Evolutionary conservation across 1,139 yeast genomes (phyloP).

Genomic region (Kodamaea sp.): DNA sequence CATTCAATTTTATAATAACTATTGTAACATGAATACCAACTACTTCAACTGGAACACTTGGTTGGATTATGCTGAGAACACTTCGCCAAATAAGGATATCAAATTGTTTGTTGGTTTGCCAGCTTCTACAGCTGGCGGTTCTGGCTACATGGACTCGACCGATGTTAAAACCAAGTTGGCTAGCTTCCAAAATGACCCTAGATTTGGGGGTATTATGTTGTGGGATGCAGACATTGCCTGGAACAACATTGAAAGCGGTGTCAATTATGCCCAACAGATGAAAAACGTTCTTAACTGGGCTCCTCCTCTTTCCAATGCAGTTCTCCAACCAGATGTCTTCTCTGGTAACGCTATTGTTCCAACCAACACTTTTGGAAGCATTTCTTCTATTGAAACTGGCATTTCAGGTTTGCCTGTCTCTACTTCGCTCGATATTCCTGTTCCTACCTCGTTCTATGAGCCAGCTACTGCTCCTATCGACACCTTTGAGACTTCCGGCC

Average conservation of each 20-base stretch:
- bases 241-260: slow-evolving; percentile 4
- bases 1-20: slow-evolving; percentile 18
- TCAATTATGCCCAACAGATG: background rate
- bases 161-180: slow-evolving; percentile 14
- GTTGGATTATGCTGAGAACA: slow-evolving; percentile 9
- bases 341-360: too few relatives aligned
- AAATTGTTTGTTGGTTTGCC: slow-evolving; percentile 16
- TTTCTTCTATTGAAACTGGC: too few relatives aligned
- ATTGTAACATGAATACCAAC: slow-evolving; percentile 12
- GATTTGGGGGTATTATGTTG: slow-evolving; percentile 3
- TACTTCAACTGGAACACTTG: slow-evolving; percentile 16
- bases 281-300: too few relatives aligned
- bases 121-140: slow-evolving; percentile 21
- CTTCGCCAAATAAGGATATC: slow-evolving; percentile 12
- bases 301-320: too few relatives aligned
- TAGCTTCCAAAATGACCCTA: slow-evolving; percentile 14
- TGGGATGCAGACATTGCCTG: slow-evolving; percentile 5
- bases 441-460: too few relatives aligned
- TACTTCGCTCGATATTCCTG: too few relatives aligned
- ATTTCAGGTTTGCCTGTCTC: too few relatives aligned
- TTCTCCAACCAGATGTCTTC: too few relatives aligned
- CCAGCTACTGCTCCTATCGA: too few relatives aligned
- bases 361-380: too few relatives aligned
- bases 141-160: slow-evolving; percentile 19
- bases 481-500: too few relatives aligned